phyloP scores from a whole-genome alignment of 2,329 filamentous ascomycete genomes.

The Talaromyces amestolkiae region DNA sequence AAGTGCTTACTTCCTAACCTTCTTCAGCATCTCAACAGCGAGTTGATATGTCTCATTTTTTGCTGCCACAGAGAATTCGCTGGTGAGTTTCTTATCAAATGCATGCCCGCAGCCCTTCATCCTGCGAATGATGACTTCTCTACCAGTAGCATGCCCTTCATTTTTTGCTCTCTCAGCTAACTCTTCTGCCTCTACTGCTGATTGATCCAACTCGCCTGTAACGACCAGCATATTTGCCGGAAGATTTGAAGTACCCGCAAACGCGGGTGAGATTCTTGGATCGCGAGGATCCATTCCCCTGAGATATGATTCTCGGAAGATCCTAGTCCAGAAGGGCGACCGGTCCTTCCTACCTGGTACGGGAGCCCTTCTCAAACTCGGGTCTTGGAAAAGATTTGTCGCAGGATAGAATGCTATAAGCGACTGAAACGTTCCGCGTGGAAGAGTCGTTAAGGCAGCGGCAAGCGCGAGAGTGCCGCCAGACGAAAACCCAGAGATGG shows the following conservation, averaged over 20 bases:
- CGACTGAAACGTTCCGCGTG: constrained; percentile 24
- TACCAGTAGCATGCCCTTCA: constrained; percentile 24
- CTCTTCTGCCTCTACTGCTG: constrained; percentile 28
- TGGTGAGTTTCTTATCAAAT: constrained; percentile 12
- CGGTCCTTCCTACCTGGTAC: constrained; percentile 26
- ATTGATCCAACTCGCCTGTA: constrained; percentile 26
- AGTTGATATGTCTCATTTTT: constrained; percentile 33
- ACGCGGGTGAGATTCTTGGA: constrained; percentile 29
- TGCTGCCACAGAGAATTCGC: constrained; percentile 5
- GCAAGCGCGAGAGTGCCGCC: constrained; percentile 41
- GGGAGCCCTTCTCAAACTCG: constrained; percentile 17
- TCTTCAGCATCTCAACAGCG: constrained; percentile 28
- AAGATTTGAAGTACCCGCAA: constrained; percentile 28
- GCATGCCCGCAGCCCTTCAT: constrained; percentile 10
- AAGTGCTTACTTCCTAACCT: not conserved
- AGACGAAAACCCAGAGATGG: constrained; percentile 42
- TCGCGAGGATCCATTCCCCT: constrained; percentile 27
- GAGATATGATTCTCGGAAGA: constrained; percentile 31
- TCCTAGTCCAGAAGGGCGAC: constrained; percentile 21
- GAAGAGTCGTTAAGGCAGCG: constrained; percentile 29
- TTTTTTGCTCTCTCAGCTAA: constrained; percentile 26
- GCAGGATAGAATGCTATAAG: constrained; percentile 36
- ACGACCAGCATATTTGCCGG: constrained; percentile 29
- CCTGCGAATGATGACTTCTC: not conserved
- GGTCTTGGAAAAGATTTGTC: constrained; percentile 24